phyloP scores from a whole-genome alignment of 2,329 filamentous ascomycete species.

The Shiraia bambusicola region DNA sequence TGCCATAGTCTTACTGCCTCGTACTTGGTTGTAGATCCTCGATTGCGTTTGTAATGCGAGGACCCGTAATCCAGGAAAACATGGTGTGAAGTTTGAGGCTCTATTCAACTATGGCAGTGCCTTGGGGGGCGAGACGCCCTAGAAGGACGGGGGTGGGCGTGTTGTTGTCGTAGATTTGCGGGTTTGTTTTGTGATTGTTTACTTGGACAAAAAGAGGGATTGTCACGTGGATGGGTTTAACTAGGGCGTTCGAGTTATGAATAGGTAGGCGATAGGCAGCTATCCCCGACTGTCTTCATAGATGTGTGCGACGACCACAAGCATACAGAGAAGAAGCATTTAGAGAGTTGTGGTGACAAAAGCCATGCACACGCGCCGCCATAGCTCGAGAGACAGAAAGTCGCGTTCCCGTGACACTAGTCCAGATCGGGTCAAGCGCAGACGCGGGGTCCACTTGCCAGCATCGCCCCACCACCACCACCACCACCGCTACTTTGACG shows the following conservation, averaged over 20 bases:
- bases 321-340: neutral
- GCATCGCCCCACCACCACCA: slow-evolving; percentile 23
- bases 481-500: slow-evolving; percentile 24
- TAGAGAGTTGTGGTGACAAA: slow-evolving; percentile 10
- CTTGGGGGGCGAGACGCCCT: neutral
- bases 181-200: slow-evolving; percentile 42
- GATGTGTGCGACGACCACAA: neutral
- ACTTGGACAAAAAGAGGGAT: slow-evolving; percentile 26
- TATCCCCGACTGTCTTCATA: slow-evolving; percentile 6
- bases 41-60: slow-evolving; percentile 41
- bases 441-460: slow-evolving; percentile 23
- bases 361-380: slow-evolving; percentile 17
- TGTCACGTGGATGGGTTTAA: too few species aligned
- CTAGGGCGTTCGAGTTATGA: too few species aligned
- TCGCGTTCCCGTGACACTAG: slow-evolving; percentile 23
- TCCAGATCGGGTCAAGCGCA: slow-evolving; percentile 14
- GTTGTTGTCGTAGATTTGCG: slow-evolving; percentile 6
- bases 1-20: neutral
- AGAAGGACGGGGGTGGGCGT: slow-evolving; percentile 2
- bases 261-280: too few species aligned
- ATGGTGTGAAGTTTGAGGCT: slow-evolving; percentile 17
- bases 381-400: slow-evolving; percentile 14
- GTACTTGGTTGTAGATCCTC: slow-evolving; percentile 40
- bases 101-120: neutral
- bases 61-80: slow-evolving; percentile 45